phyloP scores from a whole-genome alignment of 108 stramenopile species.

The Skeletonema marinoi region DNA sequence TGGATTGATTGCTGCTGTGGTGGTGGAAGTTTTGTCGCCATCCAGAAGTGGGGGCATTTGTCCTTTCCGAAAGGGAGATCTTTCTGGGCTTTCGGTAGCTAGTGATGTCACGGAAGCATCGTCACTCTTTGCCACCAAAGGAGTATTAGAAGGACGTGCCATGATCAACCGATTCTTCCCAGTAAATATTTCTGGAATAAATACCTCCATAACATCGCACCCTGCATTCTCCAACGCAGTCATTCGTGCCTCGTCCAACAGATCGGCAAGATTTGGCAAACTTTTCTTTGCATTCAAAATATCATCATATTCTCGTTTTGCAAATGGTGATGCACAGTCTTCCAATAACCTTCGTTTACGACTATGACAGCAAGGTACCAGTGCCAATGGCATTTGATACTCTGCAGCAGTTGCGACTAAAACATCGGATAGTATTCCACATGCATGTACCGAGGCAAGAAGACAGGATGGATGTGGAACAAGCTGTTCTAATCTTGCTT shows the following conservation, averaged over 20 bases:
- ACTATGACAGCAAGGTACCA: constrained; percentile 70
- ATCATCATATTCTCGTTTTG: constrained; percentile 32
- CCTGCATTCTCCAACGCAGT: constrained; percentile 52
- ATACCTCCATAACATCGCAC: constrained; percentile 39
- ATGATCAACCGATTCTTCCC: constrained; percentile 65
- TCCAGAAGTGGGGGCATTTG: constrained; percentile 24
- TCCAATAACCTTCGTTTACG: constrained; percentile 27
- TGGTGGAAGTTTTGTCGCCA: neutral
- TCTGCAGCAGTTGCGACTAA: constrained; percentile 51
- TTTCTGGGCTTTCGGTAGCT: neutral
- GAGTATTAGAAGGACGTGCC: constrained; percentile 21
- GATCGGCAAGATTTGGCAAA: constrained; percentile 48
- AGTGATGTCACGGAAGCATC: neutral
- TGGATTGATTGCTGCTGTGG: constrained; percentile 9
- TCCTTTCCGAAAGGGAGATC: constrained; percentile 1
- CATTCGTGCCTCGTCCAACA: constrained; percentile 51
- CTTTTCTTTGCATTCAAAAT: constrained; percentile 27
- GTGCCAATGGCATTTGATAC: constrained; percentile 51
- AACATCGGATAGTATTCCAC: constrained; percentile 58
- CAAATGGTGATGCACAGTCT: constrained; percentile 32
- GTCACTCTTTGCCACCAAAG: neutral
- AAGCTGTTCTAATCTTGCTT: constrained; percentile 53
- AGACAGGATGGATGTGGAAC: constrained; percentile 52
- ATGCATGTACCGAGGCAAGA: constrained; percentile 62
- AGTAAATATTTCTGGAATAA: constrained; percentile 55